A percentile compares a stretch with the other conserved stretches of the same genome.
Evolutionary conservation across 768 basidiomycete genomes (phyloP).

Genomic region (Tylopilus intermedius): DNA sequence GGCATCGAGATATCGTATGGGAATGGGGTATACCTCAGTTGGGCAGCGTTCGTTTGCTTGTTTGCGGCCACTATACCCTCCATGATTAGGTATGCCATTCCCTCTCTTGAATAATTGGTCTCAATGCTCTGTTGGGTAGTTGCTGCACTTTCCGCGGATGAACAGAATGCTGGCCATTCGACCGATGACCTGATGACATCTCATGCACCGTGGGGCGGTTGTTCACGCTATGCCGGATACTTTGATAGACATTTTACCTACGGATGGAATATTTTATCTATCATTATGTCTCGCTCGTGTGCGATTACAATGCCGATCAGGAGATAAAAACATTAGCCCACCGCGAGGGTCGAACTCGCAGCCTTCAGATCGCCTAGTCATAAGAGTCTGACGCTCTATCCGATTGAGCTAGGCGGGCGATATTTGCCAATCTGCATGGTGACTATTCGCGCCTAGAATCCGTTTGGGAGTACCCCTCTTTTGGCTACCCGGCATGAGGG

Average conservation of each 20-base stretch:
- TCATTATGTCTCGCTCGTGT: conserved; percentile 12
- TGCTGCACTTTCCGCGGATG: conserved; percentile 79
- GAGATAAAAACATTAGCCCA: conserved; percentile 37
- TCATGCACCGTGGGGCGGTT: conserved; percentile 4
- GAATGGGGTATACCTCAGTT: conserved; percentile 58
- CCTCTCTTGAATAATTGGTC: background rate
- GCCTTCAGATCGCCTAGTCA: conserved; percentile 49
- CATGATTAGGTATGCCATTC: conserved; percentile 59
- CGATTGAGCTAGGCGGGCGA: conserved; percentile 63
- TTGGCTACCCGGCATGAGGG: background rate
- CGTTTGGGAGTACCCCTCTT: background rate
- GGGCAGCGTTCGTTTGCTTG: conserved; percentile 71
- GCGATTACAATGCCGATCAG: background rate
- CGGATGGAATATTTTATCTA: conserved; percentile 20
- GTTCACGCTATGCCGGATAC: conserved; percentile 5
- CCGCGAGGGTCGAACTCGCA: conserved; percentile 64
- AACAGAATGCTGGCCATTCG: conserved; percentile 29
- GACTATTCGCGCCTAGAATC: background rate
- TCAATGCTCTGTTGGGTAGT: conserved; percentile 34
- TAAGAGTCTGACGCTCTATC: conserved; percentile 68
- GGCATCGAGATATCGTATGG: conserved; percentile 65
- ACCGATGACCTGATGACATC: conserved; percentile 12
- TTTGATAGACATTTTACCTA: conserved; percentile 6
- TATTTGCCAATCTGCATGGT: background rate
- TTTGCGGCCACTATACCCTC: conserved; percentile 67